Evolutionary conservation across 1,284 basidiomycete species (phyloP), one percentile per base, ranked within the genome.

Genomic region (Ceratobasidium sp.): DNA sequence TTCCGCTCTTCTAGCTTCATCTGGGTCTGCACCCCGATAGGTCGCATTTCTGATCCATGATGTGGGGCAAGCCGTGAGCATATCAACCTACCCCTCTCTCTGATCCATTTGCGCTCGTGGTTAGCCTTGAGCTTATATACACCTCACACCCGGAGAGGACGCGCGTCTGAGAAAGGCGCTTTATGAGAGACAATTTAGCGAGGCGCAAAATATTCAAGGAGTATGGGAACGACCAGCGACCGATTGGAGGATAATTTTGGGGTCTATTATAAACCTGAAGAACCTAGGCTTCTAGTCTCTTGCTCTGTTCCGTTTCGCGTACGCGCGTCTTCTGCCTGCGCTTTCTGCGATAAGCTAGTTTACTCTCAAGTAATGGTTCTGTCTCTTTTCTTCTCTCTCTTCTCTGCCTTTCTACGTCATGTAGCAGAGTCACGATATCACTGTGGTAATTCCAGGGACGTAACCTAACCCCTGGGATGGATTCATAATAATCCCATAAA

Each of bases 231-330:
- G 14, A 69, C 54, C 16, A 46, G 38, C 25, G 72, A 73, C 36
- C 40, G 56, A 7, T 59, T 59, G 11, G 72, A 64, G 5, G 72
- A 73, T 44, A 70, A 70, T 38, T 70, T 70, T 70, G 67, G 67
- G 44, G 58, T 21, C 2, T 33, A 25, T 51, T 70, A 70, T 28
- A 60, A 59, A 18, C 67, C 67, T 25, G 30, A 6, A 33, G n/a
- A n/a, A n/a, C n/a, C n/a, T n/a, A n/a, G n/a, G n/a, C n/a, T n/a
- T n/a, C n/a, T n/a, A n/a, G n/a, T n/a, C n/a, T n/a, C n/a, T n/a
- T n/a, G n/a, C n/a, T n/a, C n/a, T n/a, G n/a, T n/a, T n/a, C n/a
- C n/a, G n/a, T n/a, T n/a, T n/a, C n/a, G n/a, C n/a, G n/a, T n/a
- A n/a, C n/a, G n/a, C n/a, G n/a, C n/a, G n/a, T n/a, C n/a, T n/a